Conservation (phyloP, 1,139 yeast species). For the Protomyces arabidopsidicola region DNA sequence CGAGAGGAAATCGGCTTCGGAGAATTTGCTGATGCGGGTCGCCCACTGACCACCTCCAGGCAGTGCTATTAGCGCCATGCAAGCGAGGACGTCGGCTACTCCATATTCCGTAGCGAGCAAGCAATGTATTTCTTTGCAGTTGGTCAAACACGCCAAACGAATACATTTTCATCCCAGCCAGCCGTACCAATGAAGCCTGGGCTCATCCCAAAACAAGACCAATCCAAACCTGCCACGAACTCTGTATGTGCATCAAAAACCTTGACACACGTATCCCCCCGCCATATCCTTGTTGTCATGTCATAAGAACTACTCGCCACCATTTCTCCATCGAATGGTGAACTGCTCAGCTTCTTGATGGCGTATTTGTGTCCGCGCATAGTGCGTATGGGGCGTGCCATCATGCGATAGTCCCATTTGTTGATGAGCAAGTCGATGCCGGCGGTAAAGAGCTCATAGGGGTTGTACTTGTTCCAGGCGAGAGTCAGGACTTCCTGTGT, state of each 20-base stretch:
- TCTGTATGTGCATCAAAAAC: conserved; percentile 73
- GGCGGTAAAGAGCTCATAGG: conserved; percentile 73
- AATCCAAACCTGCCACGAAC: conserved; percentile 91
- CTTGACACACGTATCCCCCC: conserved; percentile 49
- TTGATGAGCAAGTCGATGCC: conserved; percentile 83
- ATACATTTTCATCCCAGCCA: conserved; percentile 95
- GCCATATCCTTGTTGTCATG: conserved; percentile 87
- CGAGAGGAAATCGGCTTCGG: too few species aligned
- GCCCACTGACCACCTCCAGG: too few species aligned
- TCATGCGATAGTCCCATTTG: conserved; percentile 83
- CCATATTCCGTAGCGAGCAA: too few species aligned
- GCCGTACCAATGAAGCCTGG: conserved; percentile 94
- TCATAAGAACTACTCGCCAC: conserved; percentile 79
- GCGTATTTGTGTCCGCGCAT: conserved; percentile 87
- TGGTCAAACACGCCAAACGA: conserved; percentile 70
- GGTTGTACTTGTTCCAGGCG: conserved; percentile 87
- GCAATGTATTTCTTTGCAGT: too few species aligned
- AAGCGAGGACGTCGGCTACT: too few species aligned
- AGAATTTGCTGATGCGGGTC: too few species aligned
- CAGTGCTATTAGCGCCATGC: too few species aligned
- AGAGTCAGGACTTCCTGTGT: conserved; percentile 76
- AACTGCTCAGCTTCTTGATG: conserved; percentile 75
- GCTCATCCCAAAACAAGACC: conserved; percentile 85
- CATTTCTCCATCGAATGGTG: conserved; percentile 74
- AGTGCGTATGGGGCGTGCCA: conserved; percentile 63